A percentile compares a stretch with the other conserved stretches of the same genome.
These are phyloP conservation scores for Middelhovenomyces tepae DNA, from an alignment of 805 yeast species.

Conservation along the genomic window DNA sequence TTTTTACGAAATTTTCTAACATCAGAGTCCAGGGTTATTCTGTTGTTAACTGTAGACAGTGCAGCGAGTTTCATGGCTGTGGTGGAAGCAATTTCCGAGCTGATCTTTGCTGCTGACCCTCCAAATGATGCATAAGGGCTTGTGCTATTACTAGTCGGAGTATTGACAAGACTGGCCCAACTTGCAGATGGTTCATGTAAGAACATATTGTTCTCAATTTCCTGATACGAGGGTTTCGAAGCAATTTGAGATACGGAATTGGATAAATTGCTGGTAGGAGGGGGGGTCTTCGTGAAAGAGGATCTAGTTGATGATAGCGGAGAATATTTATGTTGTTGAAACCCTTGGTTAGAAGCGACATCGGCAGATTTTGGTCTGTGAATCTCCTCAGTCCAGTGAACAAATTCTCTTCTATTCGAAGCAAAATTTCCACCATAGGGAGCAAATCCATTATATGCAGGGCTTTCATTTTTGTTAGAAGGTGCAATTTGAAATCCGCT, in stretches of 20 bases:
- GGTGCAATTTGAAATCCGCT: no score
- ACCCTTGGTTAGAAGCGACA: slow-evolving; percentile 1
- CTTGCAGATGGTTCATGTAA: slow-evolving; percentile 8
- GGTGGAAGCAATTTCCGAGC: slow-evolving; percentile 23
- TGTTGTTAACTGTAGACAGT: slow-evolving; percentile 42
- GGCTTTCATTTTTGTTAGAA: no score
- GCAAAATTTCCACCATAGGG: no score
- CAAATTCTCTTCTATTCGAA: no score
- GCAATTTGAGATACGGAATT: no score
- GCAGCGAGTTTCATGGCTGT: slow-evolving; percentile 58
- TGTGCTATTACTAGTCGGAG: slow-evolving; percentile 15
- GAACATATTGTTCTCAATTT: no score
- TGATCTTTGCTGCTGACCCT: slow-evolving; percentile 15
- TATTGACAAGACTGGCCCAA: slow-evolving; percentile 26
- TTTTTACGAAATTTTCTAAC: slow-evolving; percentile 22
- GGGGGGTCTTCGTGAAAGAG: no score
- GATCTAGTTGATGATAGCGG: slow-evolving; percentile 1
- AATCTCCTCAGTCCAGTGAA: no score
- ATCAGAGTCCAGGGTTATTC: slow-evolving; percentile 37
- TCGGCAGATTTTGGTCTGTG: slow-evolving; percentile 3
- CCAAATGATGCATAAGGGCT: slow-evolving; percentile 7
- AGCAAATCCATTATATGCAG: no score
- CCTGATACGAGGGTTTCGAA: no score
- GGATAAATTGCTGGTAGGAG: no score
- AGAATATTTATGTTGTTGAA: slow-evolving; percentile 8